phyloP scores from a whole-genome alignment of 345 rosid genomes.

The Eucalyptus pumila region DNA sequence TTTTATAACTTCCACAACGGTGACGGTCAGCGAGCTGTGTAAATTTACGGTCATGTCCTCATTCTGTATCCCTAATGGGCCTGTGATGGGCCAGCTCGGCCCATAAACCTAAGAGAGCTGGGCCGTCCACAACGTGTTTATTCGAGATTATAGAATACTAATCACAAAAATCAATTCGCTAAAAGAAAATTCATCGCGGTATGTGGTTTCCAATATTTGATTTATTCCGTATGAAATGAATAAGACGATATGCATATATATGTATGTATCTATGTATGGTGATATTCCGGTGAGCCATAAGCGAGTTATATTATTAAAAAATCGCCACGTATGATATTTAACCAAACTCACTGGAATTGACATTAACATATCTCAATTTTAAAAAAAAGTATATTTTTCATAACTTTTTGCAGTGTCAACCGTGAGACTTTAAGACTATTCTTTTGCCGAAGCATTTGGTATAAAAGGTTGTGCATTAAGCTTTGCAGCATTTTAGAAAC shows the following conservation, averaged over 20 bases:
- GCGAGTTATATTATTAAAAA: no score
- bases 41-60: background rate
- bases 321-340: rapidly evolving
- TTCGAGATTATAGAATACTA: background rate
- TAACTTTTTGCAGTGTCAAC: rapidly evolving
- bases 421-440: no score
- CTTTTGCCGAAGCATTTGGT: background rate
- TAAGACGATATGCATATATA: background rate
- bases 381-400: no score
- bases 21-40: background rate
- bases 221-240: background rate
- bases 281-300: no score
- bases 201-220: no score
- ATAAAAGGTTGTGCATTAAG: background rate
- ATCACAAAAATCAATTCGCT: background rate
- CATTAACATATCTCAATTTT: no score
- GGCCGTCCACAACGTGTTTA: background rate
- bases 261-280: no score
- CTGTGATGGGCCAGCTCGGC: background rate
- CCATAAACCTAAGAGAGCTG: background rate
- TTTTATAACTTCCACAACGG: background rate
- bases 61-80: background rate
- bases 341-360: rapidly evolving
- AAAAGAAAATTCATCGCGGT: background rate
- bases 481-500: background rate